A percentile compares a stretch with the other conserved stretches of the same genome.
These are phyloP conservation scores for Penicillium sp. DNA, from an alignment of 2,329 filamentous ascomycete genomes.

Conservation along the genomic window DNA sequence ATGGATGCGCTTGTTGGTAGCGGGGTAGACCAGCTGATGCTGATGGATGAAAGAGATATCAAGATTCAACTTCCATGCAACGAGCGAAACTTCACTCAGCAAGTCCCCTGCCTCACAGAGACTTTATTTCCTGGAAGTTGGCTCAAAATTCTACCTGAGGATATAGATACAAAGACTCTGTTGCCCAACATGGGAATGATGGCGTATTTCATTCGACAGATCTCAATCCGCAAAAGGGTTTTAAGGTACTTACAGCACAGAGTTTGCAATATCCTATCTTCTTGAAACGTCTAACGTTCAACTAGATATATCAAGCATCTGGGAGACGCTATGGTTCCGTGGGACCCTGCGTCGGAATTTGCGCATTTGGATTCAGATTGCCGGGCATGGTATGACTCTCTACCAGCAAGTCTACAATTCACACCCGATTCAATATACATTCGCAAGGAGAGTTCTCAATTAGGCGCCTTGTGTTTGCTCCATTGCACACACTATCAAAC, in stretches of 20 bases:
- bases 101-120: slow-evolving; percentile 30
- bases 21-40: slow-evolving; percentile 31
- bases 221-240: slow-evolving; percentile 21
- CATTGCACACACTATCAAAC: slow-evolving; percentile 24
- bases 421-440: slow-evolving; percentile 21
- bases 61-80: slow-evolving; percentile 34
- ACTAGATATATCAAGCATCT: slow-evolving; percentile 24
- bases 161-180: slow-evolving; percentile 8
- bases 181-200: slow-evolving; percentile 24
- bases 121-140: slow-evolving; percentile 20
- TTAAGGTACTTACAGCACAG: slow-evolving; percentile 5
- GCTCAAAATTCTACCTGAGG: slow-evolving; percentile 14
- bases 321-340: slow-evolving; percentile 22
- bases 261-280: neutral
- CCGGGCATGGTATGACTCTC: slow-evolving; percentile 20
- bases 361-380: slow-evolving; percentile 19
- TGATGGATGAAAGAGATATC: slow-evolving; percentile 30
- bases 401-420: slow-evolving; percentile 22
- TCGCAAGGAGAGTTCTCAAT: slow-evolving; percentile 20
- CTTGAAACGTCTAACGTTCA: neutral
- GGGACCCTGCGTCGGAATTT: slow-evolving; percentile 20
- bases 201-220: slow-evolving; percentile 22
- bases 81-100: slow-evolving; percentile 30
- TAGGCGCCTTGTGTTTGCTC: slow-evolving; percentile 21
- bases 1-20: slow-evolving; percentile 30